These are phyloP conservation scores for Nemania sp. DNA, from an alignment of 2,329 filamentous ascomycete genomes.

Conservation along the genomic window DNA sequence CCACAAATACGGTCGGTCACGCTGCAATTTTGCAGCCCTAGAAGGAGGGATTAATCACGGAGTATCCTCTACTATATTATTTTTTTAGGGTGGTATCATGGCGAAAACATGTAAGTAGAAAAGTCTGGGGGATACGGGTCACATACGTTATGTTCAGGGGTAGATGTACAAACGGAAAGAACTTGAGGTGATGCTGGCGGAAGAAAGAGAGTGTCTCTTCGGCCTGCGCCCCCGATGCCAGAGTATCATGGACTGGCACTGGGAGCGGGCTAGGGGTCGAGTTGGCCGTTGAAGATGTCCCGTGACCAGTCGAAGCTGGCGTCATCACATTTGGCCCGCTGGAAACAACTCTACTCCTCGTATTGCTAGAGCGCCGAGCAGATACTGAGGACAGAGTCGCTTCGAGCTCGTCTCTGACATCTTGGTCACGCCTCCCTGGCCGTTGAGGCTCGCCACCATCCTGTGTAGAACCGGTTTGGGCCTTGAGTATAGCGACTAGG, in stretches of 20 bases:
- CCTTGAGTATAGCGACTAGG: conserved; percentile 36
- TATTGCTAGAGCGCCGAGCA: background rate
- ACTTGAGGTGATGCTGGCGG: conserved; percentile 29
- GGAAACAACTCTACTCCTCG: background rate
- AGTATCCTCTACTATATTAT: background rate
- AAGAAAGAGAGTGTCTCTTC: conserved; percentile 35
- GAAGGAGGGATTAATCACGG: conserved; percentile 16
- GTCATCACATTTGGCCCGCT: conserved; percentile 10
- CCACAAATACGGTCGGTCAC: conserved; percentile 50
- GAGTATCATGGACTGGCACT: conserved; percentile 13
- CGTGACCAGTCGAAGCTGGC: conserved; percentile 20
- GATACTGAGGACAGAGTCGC: background rate
- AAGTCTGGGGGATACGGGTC: background rate
- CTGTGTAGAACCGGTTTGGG: conserved; percentile 27
- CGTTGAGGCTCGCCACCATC: background rate
- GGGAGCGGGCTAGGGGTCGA: conserved; percentile 26
- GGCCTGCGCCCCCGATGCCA: conserved; percentile 29
- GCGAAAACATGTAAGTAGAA: background rate
- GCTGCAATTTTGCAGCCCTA: conserved; percentile 32
- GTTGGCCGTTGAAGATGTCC: conserved; percentile 18
- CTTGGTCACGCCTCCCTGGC: background rate
- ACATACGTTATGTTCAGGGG: conserved; percentile 28
- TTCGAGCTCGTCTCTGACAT: background rate
- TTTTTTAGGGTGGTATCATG: background rate
- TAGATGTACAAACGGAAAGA: conserved; percentile 38